Evolutionary conservation across 2,329 filamentous ascomycete genomes (phyloP), one percentile per base, ranked within the genome.

Genomic region (Bipolaris gigantea): DNA sequence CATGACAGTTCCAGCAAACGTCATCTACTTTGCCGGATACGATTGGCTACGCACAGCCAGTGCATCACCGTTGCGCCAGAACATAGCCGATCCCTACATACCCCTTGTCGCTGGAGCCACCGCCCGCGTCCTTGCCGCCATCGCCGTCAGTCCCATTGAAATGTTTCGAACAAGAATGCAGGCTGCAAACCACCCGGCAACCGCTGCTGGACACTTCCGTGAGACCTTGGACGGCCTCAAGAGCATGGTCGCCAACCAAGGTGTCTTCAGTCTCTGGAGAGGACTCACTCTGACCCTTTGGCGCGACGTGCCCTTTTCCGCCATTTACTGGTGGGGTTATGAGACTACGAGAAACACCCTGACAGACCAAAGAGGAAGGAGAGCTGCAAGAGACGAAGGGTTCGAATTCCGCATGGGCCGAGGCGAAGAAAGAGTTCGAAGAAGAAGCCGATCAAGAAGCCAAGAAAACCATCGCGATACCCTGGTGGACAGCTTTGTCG

Each of bases 1-100:
- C 60, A 99, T 99, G 94, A 87, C 92, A 0, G 84, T 99, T 5
- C 94, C 94, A 0, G 91, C 87, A 23, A 99, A 99, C 72, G 94
- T 99, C 63, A 97, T 99, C 62, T 99, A 99, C 76, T 97, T 97
- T 69, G 95, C 94, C 11, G 94, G 94, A 35, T 99, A 99, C 75
- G 94, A 99, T 70, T 97, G 92, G 89, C 74, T 99, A 54, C 87
- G 94, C 33, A 89, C 83, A 60, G 89, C 90, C 65, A 78, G 80
- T 1, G 78, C 77, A 38, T 96, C 90, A 63, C 92, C 92, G 0
- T 83, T 97, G 58, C 82, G 81, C 33, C 80, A 79, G 38, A 69
- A 64, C 1, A 53, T 73, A 11, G 56, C 70, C 13, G 89, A 93
- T 61, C 82, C 84, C 8, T 91, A 90, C 63, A 86, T 89, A 5